Percentiles rank a stretch among this genome's conserved stretches.
Evolutionary conservation across 2,329 filamentous ascomycete species (phyloP).

Genomic region (Alternaria solani): DNA sequence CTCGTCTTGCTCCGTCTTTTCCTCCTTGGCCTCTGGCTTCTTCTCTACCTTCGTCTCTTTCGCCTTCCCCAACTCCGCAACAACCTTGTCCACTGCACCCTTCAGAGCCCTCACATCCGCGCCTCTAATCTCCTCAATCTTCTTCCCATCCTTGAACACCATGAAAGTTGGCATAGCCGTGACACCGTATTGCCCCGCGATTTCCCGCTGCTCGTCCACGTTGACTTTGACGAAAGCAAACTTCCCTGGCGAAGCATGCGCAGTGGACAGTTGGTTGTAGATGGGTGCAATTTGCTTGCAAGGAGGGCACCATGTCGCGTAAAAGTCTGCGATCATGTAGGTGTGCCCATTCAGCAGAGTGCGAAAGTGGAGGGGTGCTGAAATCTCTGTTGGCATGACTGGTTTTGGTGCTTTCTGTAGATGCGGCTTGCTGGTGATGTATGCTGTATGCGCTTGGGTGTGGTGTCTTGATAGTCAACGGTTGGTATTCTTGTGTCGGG

Average conservation of each 20-base stretch:
- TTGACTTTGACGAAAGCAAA: slow-evolving; percentile 64
- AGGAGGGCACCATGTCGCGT: slow-evolving; percentile 65
- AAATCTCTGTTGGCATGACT: slow-evolving; percentile 45
- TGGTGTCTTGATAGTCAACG: neutral
- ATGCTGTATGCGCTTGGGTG: neutral
- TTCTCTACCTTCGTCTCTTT: slow-evolving; percentile 14
- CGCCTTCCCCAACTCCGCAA: slow-evolving; percentile 18
- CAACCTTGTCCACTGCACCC: slow-evolving; percentile 32
- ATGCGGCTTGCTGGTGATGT: neutral
- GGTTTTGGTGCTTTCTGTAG: neutral
- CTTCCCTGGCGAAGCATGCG: slow-evolving; percentile 54
- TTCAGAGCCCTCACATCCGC: slow-evolving; percentile 41
- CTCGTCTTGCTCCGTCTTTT: slow-evolving; percentile 27
- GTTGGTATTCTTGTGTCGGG: neutral
- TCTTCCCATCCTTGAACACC: slow-evolving; percentile 44
- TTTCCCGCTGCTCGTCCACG: slow-evolving; percentile 60
- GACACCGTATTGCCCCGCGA: slow-evolving; percentile 59
- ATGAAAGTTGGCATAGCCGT: slow-evolving; percentile 54
- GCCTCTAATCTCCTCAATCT: slow-evolving; percentile 40
- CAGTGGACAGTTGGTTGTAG: slow-evolving; percentile 60
- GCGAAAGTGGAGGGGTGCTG: slow-evolving; percentile 44
- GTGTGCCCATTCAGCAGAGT: slow-evolving; percentile 46
- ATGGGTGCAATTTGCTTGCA: slow-evolving; percentile 64
- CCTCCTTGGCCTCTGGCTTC: slow-evolving; percentile 5
- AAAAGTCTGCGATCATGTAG: slow-evolving; percentile 61